These are phyloP conservation scores for Alloteropsis angusta DNA, from an alignment of 202 grass and related monocot species.

Conservation along the genomic window DNA sequence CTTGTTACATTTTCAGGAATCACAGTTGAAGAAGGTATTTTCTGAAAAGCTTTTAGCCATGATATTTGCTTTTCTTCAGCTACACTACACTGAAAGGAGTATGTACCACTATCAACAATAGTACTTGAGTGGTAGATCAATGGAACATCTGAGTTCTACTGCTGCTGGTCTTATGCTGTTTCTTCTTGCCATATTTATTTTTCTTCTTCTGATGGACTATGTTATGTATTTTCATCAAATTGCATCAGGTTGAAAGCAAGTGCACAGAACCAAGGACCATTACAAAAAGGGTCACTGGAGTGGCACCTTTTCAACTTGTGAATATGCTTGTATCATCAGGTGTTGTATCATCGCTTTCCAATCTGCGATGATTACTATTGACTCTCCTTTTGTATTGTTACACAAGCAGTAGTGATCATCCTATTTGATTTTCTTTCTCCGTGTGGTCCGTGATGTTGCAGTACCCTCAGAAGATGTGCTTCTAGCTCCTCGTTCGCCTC, in stretches of 20 bases:
- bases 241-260: conserved; percentile 11
- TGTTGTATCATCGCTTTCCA: background rate
- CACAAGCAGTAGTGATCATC: background rate
- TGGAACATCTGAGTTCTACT: too few species aligned
- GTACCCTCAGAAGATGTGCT: background rate
- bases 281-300: conserved; percentile 17
- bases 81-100: background rate
- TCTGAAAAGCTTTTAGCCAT: background rate
- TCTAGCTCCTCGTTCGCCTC: background rate
- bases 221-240: background rate
- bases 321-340: conserved; percentile 33
- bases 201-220: background rate
- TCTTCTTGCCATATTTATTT: background rate
- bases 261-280: conserved; percentile 34
- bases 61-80: background rate
- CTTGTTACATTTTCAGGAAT: background rate
- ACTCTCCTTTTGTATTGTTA: background rate
- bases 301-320: conserved; percentile 22
- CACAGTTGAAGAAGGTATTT: background rate
- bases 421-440: background rate
- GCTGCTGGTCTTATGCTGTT: background rate
- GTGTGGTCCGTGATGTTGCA: background rate
- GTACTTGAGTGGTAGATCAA: background rate
- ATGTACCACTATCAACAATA: background rate
- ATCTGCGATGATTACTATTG: background rate